phyloP scores from a whole-genome alignment of 441 rosid genomes.

The Adansonia gregorii region DNA sequence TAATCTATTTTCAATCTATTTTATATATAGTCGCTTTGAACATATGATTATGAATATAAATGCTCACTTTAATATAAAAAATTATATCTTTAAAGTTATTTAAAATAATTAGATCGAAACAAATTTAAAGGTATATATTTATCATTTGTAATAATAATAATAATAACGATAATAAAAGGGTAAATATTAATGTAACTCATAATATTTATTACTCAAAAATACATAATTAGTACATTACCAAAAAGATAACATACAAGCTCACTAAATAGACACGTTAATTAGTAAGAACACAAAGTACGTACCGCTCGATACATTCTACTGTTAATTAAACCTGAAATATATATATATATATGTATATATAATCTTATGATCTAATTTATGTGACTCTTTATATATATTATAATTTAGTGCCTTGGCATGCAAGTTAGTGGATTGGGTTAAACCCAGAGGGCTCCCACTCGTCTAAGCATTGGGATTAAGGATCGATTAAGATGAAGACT shows the following conservation, averaged over 20 bases:
- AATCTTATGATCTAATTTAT: slow-evolving; percentile 4
- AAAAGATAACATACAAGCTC: neutral
- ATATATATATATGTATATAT: too few species aligned
- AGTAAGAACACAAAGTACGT: neutral
- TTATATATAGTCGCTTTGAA: too few species aligned
- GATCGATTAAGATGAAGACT: slow-evolving; percentile 73
- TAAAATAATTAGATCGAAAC: too few species aligned
- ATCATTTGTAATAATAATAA: too few species aligned
- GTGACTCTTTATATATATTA: neutral
- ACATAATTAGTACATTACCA: slow-evolving; percentile 1
- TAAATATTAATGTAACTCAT: neutral
- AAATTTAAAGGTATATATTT: too few species aligned
- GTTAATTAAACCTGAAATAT: neutral
- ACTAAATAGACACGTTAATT: neutral
- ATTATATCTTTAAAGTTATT: too few species aligned
- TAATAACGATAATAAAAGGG: too few species aligned
- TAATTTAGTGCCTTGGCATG: slow-evolving; percentile 17
- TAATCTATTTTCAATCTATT: too few species aligned
- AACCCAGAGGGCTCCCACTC: slow-evolving; percentile 78
- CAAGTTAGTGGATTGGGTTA: slow-evolving; percentile 18
- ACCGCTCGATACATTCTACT: neutral
- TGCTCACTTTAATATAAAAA: too few species aligned
- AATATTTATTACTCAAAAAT: slow-evolving; percentile 1
- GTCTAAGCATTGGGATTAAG: slow-evolving; percentile 67
- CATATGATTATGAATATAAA: too few species aligned